Evolutionary conservation across 768 basidiomycete genomes (phyloP).

Genomic region (Tricholoma sp.): DNA sequence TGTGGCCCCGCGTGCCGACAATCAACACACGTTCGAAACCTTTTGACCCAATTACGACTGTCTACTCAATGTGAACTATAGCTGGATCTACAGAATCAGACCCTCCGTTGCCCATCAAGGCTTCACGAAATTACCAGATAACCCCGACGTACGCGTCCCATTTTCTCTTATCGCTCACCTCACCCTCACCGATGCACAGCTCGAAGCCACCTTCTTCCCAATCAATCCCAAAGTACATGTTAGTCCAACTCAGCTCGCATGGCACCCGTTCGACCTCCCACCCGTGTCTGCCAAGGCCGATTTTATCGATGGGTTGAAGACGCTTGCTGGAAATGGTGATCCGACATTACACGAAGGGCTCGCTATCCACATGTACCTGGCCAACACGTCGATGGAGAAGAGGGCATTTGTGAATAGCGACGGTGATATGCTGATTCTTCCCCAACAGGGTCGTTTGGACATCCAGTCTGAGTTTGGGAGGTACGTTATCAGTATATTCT

Average conservation of each 20-base stretch:
- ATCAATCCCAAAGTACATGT: constrained; percentile 55
- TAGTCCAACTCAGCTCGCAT: constrained; percentile 61
- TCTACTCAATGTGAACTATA: constrained; percentile 16
- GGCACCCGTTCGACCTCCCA: constrained; percentile 58
- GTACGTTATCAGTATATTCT: constrained; percentile 28
- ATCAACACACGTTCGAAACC: constrained; percentile 28
- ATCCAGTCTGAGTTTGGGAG: constrained; percentile 67
- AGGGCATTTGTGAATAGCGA: constrained; percentile 59
- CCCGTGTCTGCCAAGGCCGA: constrained; percentile 35
- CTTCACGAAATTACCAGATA: constrained; percentile 49
- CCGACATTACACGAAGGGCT: constrained; percentile 60
- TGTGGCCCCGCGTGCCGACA: constrained; percentile 51
- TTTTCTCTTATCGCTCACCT: neutral
- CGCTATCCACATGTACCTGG: constrained; percentile 58
- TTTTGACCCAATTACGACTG: neutral
- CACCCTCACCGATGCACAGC: constrained; percentile 25
- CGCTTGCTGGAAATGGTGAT: constrained; percentile 57
- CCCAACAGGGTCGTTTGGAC: constrained; percentile 59
- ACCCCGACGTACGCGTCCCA: constrained; percentile 45
- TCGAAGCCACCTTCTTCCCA: constrained; percentile 59
- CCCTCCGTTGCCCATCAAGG: constrained; percentile 66
- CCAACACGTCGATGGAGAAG: constrained; percentile 55
- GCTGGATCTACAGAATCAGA: constrained; percentile 64
- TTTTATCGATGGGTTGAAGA: constrained; percentile 58
- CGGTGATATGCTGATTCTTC: constrained; percentile 63